Evolutionary conservation across 208 protist species (phyloP), one percentile per base, ranked within the genome.

Genomic region (Wallacemonas sp.): DNA sequence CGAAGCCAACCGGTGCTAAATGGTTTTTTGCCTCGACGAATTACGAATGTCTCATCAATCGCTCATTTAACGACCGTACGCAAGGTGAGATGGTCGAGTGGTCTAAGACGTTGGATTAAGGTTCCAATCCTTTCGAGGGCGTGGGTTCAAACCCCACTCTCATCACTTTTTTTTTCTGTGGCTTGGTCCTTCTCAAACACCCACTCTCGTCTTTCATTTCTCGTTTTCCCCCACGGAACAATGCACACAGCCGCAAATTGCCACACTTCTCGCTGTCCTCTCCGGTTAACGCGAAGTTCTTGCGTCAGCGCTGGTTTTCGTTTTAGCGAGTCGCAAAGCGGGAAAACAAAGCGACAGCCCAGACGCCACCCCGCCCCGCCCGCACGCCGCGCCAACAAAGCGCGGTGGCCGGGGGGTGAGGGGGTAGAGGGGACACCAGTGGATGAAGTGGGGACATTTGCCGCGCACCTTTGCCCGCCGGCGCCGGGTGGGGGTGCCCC

Each of bases 1-100:
- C 90, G 85, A 95, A 93, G 91, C 90, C 90, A 93, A 91, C 83
- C 89, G 89, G 79, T 94, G 89, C 89, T 94, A 92, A 62, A 19
- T 63, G 87, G 90, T 94, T 88, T 69, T 59, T 30, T 57, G 17
- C n/a, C 8, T 57, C 27, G 21, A 4, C 36, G 45, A 4, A 24
- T 32, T 15, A 3, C 5, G 41, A 12, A 12, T n/a, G 54, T 9
- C 13, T 4, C 8, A 13, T 37, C 57, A 12, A 30, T 12, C 27
- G 26, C 19, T 13, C 8, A n/a, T 22, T 13, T 13, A 1, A 19
- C 12, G 22, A 19, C 34, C 24, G 22, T 4, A 19, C 42, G 1
- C 38, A 60, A 50, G 65, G 65, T 70, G 65, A 70, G 65, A 70
- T 70, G 65, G 65, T 70, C 65, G 65, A 70, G 65, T 70, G 65